A percentile compares a stretch with the other conserved stretches of the same genome.
Evolutionary conservation across 257 asterid species (phyloP).

Genomic region (Petunia axillaris): DNA sequence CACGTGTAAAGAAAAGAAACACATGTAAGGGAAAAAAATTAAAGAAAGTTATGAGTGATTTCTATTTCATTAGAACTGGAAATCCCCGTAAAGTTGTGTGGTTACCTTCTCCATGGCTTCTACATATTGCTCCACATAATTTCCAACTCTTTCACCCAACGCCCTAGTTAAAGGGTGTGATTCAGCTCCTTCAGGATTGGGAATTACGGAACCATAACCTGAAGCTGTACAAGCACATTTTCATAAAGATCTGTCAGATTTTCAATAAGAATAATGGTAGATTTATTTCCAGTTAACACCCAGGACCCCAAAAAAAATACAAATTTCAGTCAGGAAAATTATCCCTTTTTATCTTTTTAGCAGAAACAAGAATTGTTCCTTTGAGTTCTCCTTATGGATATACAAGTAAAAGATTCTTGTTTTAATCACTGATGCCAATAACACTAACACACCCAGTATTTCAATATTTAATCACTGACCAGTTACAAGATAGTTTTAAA

Average conservation of each 20-base stretch:
- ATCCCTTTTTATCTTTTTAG: not conserved
- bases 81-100: not conserved
- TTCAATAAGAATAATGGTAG: not conserved
- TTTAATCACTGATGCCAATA: not conserved
- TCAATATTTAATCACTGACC: not conserved
- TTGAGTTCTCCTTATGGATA: not conserved
- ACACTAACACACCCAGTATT: too few species aligned
- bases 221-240: conserved; percentile 45
- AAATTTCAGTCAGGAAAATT: not conserved
- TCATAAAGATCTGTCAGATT: not conserved
- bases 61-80: not conserved
- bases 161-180: conserved; percentile 62
- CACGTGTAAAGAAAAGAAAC: not conserved
- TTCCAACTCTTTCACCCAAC: conserved; percentile 69
- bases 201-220: conserved; percentile 85
- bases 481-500: conserved; percentile 4
- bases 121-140: conserved; percentile 61
- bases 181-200: conserved; percentile 71
- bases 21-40: not conserved
- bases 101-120: conserved; percentile 92
- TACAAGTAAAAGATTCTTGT: conserved; percentile 6
- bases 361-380: not conserved
- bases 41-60: not conserved
- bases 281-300: not conserved
- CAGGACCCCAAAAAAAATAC: not conserved